Conservation (phyloP, 2,329 filamentous ascomycete genomes). For the Corinectria fuckeliana region DNA sequence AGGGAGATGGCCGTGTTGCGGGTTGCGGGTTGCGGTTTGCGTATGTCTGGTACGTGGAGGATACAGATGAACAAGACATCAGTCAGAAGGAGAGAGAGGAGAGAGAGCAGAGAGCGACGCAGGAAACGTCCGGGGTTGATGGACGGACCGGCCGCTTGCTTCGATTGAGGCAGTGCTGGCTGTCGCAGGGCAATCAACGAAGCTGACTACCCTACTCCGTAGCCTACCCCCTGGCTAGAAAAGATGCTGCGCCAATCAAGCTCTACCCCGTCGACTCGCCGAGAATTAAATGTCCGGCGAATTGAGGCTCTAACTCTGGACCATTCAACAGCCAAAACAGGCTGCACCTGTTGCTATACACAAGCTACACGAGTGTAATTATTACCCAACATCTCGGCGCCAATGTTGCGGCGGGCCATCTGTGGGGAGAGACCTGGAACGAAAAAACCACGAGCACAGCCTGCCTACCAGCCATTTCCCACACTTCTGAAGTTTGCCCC, state of each 20-base stretch:
- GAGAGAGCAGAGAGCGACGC: neutral
- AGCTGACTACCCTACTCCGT: too few relatives aligned
- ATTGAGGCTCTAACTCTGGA: neutral
- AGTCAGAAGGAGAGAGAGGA: neutral
- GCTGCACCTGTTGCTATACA: neutral
- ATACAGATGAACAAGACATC: too few relatives aligned
- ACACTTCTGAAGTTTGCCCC: neutral
- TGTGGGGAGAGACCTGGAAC: neutral
- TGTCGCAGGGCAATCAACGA: neutral
- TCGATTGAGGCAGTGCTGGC: slow-evolving; percentile 10
- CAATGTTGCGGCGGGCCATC: neutral
- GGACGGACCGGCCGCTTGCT: neutral
- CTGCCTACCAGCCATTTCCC: neutral
- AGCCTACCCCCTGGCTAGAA: neutral
- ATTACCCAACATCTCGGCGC: too few relatives aligned
- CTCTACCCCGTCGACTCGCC: neutral
- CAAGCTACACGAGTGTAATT: too few relatives aligned
- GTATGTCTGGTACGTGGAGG: neutral
- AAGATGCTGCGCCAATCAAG: neutral
- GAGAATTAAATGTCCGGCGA: neutral
- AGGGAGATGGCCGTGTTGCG: too few relatives aligned
- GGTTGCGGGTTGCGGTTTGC: neutral
- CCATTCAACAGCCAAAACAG: neutral
- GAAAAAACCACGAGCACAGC: neutral
- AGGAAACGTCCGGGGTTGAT: neutral